Conservation (phyloP, 805 yeast genomes). For the Kodamaea neixiangensis region DNA sequence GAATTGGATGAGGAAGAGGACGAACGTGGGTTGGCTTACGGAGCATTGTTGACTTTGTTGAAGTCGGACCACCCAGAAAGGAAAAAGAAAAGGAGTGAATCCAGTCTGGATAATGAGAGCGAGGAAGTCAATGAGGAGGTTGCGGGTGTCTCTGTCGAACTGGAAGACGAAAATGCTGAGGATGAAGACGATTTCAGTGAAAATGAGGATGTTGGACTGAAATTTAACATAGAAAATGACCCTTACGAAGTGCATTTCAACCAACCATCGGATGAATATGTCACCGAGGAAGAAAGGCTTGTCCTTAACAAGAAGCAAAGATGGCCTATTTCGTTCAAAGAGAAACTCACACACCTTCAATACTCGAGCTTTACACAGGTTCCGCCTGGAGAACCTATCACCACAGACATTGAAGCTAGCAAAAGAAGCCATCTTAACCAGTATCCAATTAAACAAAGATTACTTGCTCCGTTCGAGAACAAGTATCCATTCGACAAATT, state of each 20-base stretch:
- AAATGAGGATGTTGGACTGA: constrained; percentile 34
- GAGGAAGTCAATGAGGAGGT: constrained; percentile 17
- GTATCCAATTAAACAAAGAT: constrained; percentile 28
- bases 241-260: constrained; percentile 81
- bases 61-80: constrained; percentile 42
- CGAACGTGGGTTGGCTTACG: constrained; percentile 54
- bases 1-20: constrained; percentile 19
- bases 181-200: constrained; percentile 24
- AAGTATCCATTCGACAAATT: constrained; percentile 19
- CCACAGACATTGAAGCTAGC: constrained; percentile 5
- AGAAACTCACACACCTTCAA: constrained; percentile 19
- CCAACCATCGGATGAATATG: constrained; percentile 41
- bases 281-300: constrained; percentile 27
- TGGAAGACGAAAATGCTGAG: constrained; percentile 24
- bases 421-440: constrained; percentile 11
- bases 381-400: constrained; percentile 30
- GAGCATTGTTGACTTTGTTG: constrained; percentile 65
- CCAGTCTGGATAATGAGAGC: constrained; percentile 12
- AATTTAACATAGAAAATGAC: constrained; percentile 50
- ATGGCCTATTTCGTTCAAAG: constrained; percentile 30
- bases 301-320: constrained; percentile 19
- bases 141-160: constrained; percentile 12
- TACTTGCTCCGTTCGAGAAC: constrained; percentile 22
- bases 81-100: constrained; percentile 14
- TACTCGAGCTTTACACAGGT: constrained; percentile 36